phyloP scores from a whole-genome alignment of 768 basidiomycete genomes.

The Cubamyces lactineus region DNA sequence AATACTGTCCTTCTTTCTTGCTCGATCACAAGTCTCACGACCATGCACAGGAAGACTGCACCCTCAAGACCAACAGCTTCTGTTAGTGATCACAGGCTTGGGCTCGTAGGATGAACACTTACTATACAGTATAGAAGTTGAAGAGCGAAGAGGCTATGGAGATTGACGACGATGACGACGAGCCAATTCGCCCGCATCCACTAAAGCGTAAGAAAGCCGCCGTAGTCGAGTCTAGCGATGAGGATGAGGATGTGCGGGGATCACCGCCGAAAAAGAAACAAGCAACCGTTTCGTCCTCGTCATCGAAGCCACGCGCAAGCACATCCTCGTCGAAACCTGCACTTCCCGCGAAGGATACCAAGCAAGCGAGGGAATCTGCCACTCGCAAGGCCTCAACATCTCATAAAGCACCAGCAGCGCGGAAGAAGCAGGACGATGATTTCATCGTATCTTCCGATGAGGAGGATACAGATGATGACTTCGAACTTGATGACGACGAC shows the following conservation, averaged over 20 bases:
- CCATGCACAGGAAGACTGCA: slow-evolving; percentile 1
- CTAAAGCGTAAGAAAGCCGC: slow-evolving; percentile 34
- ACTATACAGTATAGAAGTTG: slow-evolving; percentile 17
- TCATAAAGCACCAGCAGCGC: slow-evolving; percentile 26
- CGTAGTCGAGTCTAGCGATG: slow-evolving; percentile 32
- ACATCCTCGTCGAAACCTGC: slow-evolving; percentile 29
- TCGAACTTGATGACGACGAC: slow-evolving; percentile 27
- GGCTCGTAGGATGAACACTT: background rate
- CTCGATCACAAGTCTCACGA: background rate
- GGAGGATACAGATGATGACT: slow-evolving; percentile 29
- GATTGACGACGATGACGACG: slow-evolving; percentile 25
- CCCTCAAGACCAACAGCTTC: background rate
- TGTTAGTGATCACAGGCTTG: background rate
- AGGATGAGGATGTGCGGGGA: slow-evolving; percentile 29
- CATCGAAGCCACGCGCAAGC: slow-evolving; percentile 18
- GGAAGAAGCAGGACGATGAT: slow-evolving; percentile 40
- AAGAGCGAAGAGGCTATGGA: slow-evolving; percentile 32
- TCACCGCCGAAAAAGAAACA: slow-evolving; percentile 48
- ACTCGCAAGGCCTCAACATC: slow-evolving; percentile 11
- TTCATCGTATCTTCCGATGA: slow-evolving; percentile 37
- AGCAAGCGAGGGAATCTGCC: slow-evolving; percentile 7
- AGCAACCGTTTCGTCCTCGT: slow-evolving; percentile 26
- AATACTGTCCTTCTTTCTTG: too few species aligned
- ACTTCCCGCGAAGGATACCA: slow-evolving; percentile 25
- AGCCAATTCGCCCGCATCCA: slow-evolving; percentile 3